These are phyloP conservation scores for Spergularia azorica DNA, from an alignment of 179 eudicot species.

Conservation along the genomic window DNA sequence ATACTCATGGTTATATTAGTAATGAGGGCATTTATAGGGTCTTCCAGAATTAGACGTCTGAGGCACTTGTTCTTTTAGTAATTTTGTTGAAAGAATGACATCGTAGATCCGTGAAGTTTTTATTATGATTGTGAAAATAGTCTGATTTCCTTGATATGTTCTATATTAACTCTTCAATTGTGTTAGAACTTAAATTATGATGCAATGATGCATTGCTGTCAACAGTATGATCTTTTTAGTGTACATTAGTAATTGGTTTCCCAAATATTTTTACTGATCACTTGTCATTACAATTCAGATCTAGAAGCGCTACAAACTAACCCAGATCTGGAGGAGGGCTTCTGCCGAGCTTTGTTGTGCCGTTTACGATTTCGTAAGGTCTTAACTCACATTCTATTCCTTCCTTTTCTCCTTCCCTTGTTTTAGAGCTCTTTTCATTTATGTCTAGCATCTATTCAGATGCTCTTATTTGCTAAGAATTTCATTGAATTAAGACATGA, in stretches of 20 bases:
- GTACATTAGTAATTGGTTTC: background rate
- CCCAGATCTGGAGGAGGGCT: slow-evolving; percentile 87
- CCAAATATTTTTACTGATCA: background rate
- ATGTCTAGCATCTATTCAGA: slow-evolving; percentile 1
- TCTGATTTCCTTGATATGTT: background rate
- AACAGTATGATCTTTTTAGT: background rate
- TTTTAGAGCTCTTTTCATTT: background rate
- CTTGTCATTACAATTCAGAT: slow-evolving; percentile 53
- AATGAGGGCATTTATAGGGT: background rate
- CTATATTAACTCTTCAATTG: background rate
- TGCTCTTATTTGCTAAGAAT: background rate
- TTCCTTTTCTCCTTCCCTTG: background rate
- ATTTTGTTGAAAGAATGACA: background rate
- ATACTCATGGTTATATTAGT: background rate
- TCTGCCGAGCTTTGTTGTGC: slow-evolving; percentile 83
- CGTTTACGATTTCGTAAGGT: slow-evolving; percentile 99
- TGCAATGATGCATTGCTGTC: slow-evolving; percentile 1
- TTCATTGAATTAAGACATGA: slow-evolving; percentile 5
- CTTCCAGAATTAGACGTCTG: background rate
- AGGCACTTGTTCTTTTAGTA: background rate
- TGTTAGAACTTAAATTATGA: background rate
- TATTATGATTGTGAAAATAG: background rate
- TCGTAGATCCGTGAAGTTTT: background rate
- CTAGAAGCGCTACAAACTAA: slow-evolving; percentile 78
- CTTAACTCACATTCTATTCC: slow-evolving; percentile 52